Percentiles rank a stretch among this genome's conserved stretches.
Conservation (phyloP, 352 stramenopile genomes). For the Pythium vanterpoolii region DNA sequence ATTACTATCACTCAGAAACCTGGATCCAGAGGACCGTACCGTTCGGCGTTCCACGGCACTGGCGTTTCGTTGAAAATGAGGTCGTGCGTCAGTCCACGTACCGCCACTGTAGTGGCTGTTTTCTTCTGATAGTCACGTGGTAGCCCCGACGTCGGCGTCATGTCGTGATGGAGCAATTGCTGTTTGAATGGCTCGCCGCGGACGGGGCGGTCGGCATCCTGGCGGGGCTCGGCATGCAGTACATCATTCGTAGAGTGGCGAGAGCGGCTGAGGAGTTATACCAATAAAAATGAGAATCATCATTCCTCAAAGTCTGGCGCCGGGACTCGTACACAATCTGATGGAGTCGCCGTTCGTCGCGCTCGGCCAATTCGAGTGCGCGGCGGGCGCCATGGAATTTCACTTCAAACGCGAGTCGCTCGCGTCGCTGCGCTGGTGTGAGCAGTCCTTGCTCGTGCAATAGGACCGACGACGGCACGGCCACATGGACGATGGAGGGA, state of each 20-base stretch:
- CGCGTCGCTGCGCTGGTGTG: constrained; percentile 61
- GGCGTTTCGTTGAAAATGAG: constrained; percentile 73
- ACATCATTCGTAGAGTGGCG: constrained; percentile 59
- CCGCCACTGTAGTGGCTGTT: constrained; percentile 33
- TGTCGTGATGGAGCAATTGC: constrained; percentile 46
- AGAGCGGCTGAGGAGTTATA: constrained; percentile 27
- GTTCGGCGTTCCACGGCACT: constrained; percentile 45
- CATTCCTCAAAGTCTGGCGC: neutral
- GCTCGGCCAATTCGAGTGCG: constrained; percentile 48
- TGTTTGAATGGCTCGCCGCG: constrained; percentile 44
- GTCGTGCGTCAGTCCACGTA: constrained; percentile 43
- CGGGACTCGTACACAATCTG: constrained; percentile 60
- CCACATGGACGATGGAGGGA: constrained; percentile 42
- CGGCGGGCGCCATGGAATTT: constrained; percentile 48
- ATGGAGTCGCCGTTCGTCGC: constrained; percentile 59
- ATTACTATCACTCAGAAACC: neutral
- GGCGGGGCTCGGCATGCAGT: constrained; percentile 26
- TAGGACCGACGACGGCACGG: constrained; percentile 43
- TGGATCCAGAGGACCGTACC: constrained; percentile 23
- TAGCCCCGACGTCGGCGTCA: constrained; percentile 22
- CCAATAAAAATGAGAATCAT: neutral
- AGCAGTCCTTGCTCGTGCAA: constrained; percentile 68
- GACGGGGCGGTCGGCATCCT: neutral
- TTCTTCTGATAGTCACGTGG: constrained; percentile 62
- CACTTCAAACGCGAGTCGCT: constrained; percentile 64